Base-by-base conservation (phyloP, 257 asterid species). In the Penstemon barbatus region DNA sequence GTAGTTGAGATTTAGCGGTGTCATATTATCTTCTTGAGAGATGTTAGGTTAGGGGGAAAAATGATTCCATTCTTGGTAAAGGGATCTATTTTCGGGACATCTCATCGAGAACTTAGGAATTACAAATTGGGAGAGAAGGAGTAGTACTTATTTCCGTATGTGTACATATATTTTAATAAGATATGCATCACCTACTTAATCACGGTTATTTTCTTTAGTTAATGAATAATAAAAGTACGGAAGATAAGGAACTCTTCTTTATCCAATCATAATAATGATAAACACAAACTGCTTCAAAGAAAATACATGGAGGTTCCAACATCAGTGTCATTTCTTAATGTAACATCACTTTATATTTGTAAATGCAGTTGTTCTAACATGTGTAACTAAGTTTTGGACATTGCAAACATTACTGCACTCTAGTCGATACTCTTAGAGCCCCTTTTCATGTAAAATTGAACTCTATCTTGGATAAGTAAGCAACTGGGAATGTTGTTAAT, bases 401-500 rank as follows among this genome's bases (percentile, higher is more conserved):
- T 25, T 25, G 12, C 33, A 65, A 63, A 37, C 1, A n/a, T 57
- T 45, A 11, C 55, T 44, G 63, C 40, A 49, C 43, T 52, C 7
- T 36, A 8, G 71, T 12, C 5, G 12, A 4, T 56, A 40, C 18
- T 25, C 33, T 25, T 25, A 38, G 62, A 72, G 57, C 37, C 15
- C 5, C 43, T 33, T 58, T 42, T 12, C 33, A 57, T 45, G 2
- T 49, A 57, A 46, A 25, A 12, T 11, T 56, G 43, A 37, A 25
- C 37, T 5, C 15, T 19, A 55, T 60, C 45, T 60, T 9, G 9
- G 39, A 36, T 42, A 41, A 57, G 6, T 7, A 10, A 45, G 40
- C 13, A 57, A 39, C 64, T 71, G 3, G 36, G 57, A 63, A 44
- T 36, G 11, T 69, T 63, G 8, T 63, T 59, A 4, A n/a, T 50